Conservation (phyloP, 2,329 filamentous ascomycete genomes). For the Talaromyces piceae region DNA sequence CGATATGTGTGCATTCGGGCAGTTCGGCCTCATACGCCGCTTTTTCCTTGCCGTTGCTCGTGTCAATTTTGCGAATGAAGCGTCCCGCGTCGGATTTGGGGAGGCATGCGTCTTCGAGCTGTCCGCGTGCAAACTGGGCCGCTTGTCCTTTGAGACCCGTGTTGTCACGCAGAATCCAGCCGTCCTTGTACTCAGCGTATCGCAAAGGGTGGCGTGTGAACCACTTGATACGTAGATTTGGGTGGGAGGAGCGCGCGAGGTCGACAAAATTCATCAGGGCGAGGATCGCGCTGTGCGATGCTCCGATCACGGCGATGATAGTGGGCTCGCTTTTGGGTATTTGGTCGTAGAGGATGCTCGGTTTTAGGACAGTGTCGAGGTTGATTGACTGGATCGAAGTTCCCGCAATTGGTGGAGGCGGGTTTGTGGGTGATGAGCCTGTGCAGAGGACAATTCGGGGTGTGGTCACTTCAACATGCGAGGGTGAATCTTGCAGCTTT, state of each 20-base stretch:
- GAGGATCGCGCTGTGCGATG: conserved; percentile 57
- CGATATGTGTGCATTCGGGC: conserved; percentile 44
- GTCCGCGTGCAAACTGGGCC: conserved; percentile 51
- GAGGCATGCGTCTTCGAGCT: conserved; percentile 49
- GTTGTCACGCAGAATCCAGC: conserved; percentile 59
- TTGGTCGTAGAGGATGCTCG: conserved; percentile 39
- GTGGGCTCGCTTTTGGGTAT: conserved; percentile 28
- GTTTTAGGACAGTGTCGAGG: conserved; percentile 51
- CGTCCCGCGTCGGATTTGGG: conserved; percentile 39
- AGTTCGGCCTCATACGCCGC: conserved; percentile 41
- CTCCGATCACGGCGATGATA: conserved; percentile 53
- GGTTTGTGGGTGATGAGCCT: conserved; percentile 45
- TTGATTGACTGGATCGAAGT: conserved; percentile 39
- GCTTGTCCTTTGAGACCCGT: conserved; percentile 58
- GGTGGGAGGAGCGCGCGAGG: conserved; percentile 46
- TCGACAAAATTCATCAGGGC: conserved; percentile 55
- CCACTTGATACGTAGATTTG: conserved; percentile 52
- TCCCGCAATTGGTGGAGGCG: conserved; percentile 36
- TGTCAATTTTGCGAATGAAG: conserved; percentile 43
- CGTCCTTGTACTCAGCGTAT: conserved; percentile 55
- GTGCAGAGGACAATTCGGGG: conserved; percentile 52
- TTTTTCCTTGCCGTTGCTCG: conserved; percentile 34
- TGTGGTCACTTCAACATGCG: conserved; percentile 28
- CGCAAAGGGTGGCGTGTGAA: conserved; percentile 54
- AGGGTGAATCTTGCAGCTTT: conserved; percentile 20